Percentiles rank a stretch among this genome's conserved stretches.
phyloP scores from a whole-genome alignment of 345 rosid genomes.

The Eucalyptus grandis region DNA sequence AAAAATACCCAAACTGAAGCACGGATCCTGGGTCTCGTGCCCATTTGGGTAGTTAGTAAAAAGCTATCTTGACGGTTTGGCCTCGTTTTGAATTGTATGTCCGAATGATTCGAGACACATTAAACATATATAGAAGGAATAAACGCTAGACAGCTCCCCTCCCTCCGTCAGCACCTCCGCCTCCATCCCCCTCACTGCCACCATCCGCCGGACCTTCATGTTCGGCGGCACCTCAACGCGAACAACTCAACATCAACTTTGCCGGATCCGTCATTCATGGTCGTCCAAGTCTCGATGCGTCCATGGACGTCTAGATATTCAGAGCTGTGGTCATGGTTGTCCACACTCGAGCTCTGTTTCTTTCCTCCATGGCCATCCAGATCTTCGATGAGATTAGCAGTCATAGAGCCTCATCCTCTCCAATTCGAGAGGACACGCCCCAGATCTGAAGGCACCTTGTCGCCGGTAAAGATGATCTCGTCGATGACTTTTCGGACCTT shows the following conservation, averaged over 20 bases:
- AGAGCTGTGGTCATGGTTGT: neutral
- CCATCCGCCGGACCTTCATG: neutral
- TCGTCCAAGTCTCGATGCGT: neutral
- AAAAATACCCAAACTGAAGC: neutral
- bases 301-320: neutral
- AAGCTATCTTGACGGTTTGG: neutral
- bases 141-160: neutral
- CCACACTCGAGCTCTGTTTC: neutral
- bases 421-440: neutral
- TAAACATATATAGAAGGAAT: neutral
- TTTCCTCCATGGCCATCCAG: neutral
- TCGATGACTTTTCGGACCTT: neutral
- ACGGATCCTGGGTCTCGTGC: neutral
- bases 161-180: neutral
- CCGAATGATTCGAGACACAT: neutral
- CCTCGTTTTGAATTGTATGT: neutral
- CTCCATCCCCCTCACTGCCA: neutral
- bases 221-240: neutral
- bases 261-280: neutral
- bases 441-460: neutral
- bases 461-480: neutral
- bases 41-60: neutral
- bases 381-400: neutral
- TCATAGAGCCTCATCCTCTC: neutral
- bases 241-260: neutral